phyloP scores from a whole-genome alignment of 1,284 basidiomycete genomes.

The Moesziomyces sp. region DNA sequence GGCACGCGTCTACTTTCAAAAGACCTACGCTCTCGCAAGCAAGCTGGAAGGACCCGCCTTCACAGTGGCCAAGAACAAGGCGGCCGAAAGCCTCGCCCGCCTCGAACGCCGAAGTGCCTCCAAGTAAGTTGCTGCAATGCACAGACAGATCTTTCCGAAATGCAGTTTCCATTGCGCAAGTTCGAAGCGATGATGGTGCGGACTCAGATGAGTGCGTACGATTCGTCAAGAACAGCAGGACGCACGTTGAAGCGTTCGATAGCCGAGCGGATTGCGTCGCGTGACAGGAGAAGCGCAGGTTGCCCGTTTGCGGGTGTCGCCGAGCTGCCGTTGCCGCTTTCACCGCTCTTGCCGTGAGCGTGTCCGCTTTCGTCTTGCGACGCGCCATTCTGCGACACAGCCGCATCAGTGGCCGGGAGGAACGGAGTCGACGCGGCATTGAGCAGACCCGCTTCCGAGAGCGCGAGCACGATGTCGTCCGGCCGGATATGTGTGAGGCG shows the following conservation, averaged over 20 bases:
- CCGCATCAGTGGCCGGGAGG: slow-evolving; percentile 12
- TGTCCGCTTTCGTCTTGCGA: background rate
- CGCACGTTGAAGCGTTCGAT: slow-evolving; percentile 44
- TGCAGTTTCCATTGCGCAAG: background rate
- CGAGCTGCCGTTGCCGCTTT: background rate
- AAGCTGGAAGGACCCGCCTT: slow-evolving; percentile 23
- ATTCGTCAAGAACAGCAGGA: slow-evolving; percentile 51
- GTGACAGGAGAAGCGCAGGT: slow-evolving; percentile 40
- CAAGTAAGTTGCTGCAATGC: slow-evolving; percentile 3
- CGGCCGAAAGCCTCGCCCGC: slow-evolving; percentile 34
- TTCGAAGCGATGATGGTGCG: background rate
- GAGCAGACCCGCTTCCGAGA: slow-evolving; percentile 86
- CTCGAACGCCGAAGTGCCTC: slow-evolving; percentile 31
- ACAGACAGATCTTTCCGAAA: background rate
- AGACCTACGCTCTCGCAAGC: slow-evolving; percentile 42
- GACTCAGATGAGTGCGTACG: slow-evolving; percentile 40
- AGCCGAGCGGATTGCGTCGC: slow-evolving; percentile 33
- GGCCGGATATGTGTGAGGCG: slow-evolving; percentile 81
- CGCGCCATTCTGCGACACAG: background rate
- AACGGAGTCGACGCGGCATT: slow-evolving; percentile 63
- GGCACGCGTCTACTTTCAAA: slow-evolving; percentile 50
- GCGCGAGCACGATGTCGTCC: slow-evolving; percentile 87
- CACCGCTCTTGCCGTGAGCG: background rate
- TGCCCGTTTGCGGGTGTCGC: background rate
- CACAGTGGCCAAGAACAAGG: slow-evolving; percentile 27